Evolutionary conservation across 1,139 yeast species (phyloP), one percentile per base, ranked within the genome.

Genomic region (Meyerozyma sp.): DNA sequence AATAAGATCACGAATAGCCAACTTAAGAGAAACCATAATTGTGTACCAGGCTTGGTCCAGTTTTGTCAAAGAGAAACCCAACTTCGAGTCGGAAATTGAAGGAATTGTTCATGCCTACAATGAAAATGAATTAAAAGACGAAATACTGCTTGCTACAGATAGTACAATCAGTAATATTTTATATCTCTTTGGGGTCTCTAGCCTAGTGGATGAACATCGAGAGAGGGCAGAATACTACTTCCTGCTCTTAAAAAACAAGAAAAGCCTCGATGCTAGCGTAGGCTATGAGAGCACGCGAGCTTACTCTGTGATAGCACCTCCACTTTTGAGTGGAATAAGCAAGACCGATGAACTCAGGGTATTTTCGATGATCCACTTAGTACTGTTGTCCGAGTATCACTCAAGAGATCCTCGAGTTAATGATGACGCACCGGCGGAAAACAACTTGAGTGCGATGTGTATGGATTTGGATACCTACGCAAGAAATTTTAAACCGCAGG

Each of bases 1-100:
- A 16, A 16, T 16, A 16, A 13, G 16, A 14, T 13, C 16, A 13
- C 16, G 9, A 7, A 13, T 30, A 11, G n/a, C 34, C 13, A 25
- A 36, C 27, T 16, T 26, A n/a, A 39, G 42, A 26, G 26, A 40
- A 6, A 43, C 42, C 2, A 21, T 34, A 16, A 11, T 21, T 34
- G 23, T 18, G 8, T 34, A 34, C 37, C 37, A 34, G 26, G 23
- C 37, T 4, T 34, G 37, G 37, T 16, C 10, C 20, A 16, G 14
- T 13, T 16, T 30, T 14, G 21, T 30, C 16, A 30, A 30, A 30
- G 34, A 30, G 16, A 30, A 30, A 14, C 14, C 14, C 10, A 13
- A 14, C 10, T 30, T 14, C 20, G 4, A 13, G 4, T 30, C 16
- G 5, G 9, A n/a, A 13, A 9, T 30, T 14, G 34, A 30, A 16